A percentile compares a stretch with the other conserved stretches of the same genome.
Evolutionary conservation across 352 stramenopile species (phyloP).

Genomic region (Saprolegnia parasitica): DNA sequence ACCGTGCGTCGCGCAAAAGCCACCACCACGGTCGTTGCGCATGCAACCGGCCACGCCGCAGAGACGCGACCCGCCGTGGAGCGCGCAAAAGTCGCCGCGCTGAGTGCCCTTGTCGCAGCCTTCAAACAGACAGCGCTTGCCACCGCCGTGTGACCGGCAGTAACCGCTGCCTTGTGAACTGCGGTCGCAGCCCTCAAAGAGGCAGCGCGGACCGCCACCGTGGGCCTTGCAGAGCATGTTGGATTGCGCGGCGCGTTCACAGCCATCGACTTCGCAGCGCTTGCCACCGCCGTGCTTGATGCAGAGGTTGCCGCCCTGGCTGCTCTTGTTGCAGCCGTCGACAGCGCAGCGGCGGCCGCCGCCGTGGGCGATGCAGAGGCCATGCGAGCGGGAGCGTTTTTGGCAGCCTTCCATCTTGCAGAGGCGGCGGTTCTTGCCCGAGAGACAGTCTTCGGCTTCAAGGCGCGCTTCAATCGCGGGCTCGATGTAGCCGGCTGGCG

Average conservation of each 20-base stretch:
- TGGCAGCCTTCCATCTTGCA: constrained; percentile 75
- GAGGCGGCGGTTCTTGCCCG: constrained; percentile 48
- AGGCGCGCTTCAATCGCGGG: constrained; percentile 33
- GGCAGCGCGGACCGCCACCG: constrained; percentile 74
- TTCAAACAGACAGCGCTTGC: constrained; percentile 80
- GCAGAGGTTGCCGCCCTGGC: constrained; percentile 75
- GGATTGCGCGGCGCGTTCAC: constrained; percentile 74
- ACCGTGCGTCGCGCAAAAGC: constrained; percentile 68
- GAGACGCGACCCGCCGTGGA: constrained; percentile 77
- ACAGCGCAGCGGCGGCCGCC: constrained; percentile 71
- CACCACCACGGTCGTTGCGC: constrained; percentile 79
- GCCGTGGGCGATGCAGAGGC: constrained; percentile 81
- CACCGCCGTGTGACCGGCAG: constrained; percentile 80
- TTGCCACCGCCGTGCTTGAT: constrained; percentile 83
- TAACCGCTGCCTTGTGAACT: constrained; percentile 75
- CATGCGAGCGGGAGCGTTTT: constrained; percentile 83
- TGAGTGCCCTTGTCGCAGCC: constrained; percentile 85
- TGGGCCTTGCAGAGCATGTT: constrained; percentile 86
- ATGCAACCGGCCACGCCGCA: constrained; percentile 78
- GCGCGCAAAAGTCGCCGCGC: constrained; percentile 78
- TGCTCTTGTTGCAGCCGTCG: constrained; percentile 76
- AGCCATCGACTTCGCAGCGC: constrained; percentile 70
- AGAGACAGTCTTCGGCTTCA: neutral
- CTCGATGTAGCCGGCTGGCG: constrained; percentile 23
- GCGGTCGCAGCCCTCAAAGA: constrained; percentile 55